Evolutionary conservation across 345 rosid species (phyloP), one percentile per base, ranked within the genome.

Genomic region (Lepidium africanum): DNA sequence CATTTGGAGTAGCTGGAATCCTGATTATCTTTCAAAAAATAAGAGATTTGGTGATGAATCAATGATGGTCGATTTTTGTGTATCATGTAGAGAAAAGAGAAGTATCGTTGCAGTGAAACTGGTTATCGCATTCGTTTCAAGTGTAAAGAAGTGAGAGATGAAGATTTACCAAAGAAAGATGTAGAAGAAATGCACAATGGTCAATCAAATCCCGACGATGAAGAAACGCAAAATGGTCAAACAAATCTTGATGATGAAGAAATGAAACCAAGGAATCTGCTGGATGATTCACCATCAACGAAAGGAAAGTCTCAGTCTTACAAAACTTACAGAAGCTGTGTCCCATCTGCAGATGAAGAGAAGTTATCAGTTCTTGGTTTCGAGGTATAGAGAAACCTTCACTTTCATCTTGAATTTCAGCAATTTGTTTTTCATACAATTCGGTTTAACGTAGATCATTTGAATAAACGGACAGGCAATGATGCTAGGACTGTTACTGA

Each of bases 41-140:
- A 13, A 7, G 16, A 62, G 43, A 35, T 46, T 45, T 19, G 0
- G 35, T 37, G 30, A 59, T 21, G 64, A 40, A 21, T 6, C 1
- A 5, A 27, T 16, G 50, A 15, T 45, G 19, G 21, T 14, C 10
- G 49, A 45, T 16, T 46, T 5, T 0, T 55, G 42, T 51, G 5
- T 3, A 13, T 25, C 23, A 17, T 67, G 76, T 75, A 90, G 95
- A 86, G 77, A 63, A 84, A 83, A 69, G 80, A 75, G 16, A 86
- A 84, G 64, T 90, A 83, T 76, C 91, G 91, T 12, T 93, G 98
- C 65, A 90, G 98, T 73, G 98, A 90, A 85, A 93, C 97, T 0
- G 92, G 97, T 16, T 90, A 93, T 76, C 95, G 95, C 1, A 88
- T 93, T 78, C 92, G 95, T 49, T 76, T 93, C 27, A 87, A 82